These are phyloP conservation scores for Aciculosporium take DNA, from an alignment of 2,329 filamentous ascomycete species.

Conservation along the genomic window DNA sequence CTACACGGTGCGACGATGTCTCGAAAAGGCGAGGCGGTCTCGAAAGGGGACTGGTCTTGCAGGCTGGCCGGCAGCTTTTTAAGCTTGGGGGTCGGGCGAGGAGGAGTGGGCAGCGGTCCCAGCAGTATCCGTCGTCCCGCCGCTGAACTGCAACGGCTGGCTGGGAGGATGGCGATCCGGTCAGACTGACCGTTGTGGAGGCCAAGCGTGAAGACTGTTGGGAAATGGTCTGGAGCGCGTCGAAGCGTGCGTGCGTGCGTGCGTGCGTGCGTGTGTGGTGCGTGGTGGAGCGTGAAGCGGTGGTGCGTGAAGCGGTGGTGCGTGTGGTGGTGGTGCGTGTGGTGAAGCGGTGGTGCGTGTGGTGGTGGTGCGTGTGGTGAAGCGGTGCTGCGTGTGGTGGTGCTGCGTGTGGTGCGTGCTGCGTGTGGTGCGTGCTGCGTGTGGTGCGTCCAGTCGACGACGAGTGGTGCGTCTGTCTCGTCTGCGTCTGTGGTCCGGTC, in stretches of 20 bases:
- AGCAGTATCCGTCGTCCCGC: background rate
- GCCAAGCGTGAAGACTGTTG: background rate
- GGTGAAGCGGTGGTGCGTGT: background rate
- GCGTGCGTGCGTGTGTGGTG: background rate
- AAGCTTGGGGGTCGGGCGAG: background rate
- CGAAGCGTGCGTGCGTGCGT: background rate
- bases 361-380: background rate
- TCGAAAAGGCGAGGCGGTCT: constrained; percentile 1
- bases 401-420: background rate
- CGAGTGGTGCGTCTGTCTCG: background rate
- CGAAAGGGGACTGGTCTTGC: background rate
- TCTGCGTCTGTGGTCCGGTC: no score
- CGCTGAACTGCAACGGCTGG: background rate
- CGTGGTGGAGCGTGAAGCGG: background rate
- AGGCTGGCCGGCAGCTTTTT: background rate
- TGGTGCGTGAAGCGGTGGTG: background rate
- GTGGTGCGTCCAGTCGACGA: background rate
- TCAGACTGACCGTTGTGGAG: background rate
- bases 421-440: background rate
- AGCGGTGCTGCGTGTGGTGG: background rate
- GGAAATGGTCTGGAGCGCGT: background rate
- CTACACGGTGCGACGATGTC: constrained; percentile 7
- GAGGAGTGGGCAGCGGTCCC: background rate
- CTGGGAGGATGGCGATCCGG: background rate
- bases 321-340: background rate